Base-by-base conservation (phyloP, 2,329 filamentous ascomycete genomes). In the Tolypocladium nubicola region DNA sequence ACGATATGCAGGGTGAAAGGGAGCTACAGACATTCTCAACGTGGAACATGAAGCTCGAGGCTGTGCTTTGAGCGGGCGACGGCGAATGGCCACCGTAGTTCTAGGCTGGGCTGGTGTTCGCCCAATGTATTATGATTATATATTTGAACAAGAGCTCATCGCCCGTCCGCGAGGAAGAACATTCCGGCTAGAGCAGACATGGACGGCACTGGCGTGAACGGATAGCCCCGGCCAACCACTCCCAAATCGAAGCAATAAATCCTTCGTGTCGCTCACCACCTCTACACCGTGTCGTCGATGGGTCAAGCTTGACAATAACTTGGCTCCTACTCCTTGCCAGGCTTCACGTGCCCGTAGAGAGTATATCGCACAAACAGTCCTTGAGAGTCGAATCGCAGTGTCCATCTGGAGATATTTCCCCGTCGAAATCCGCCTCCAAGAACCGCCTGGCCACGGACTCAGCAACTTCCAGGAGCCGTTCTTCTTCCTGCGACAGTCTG, bases 401-500 rank as follows among this genome's bases (percentile, higher is more conserved):
- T 8, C n/a, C 40, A 19, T 38, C 14, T 14, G 4, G 21, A 11
- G 37, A 4, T 4, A n/a, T 37, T 1, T 33, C 30, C 9, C 13
- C 37, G 7, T 23, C 52, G 55, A 71, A 64, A 14, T 62, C 58
- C 26, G 60, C 54, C n/a, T 61, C 45, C 3, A 88, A 67, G 61
- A 89, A 88, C 7, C 68, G 68, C 52, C 85, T 78, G n/a, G 83
- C 82, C 50, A 81, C 74, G 13, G 61, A 65, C 65, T 88, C 84
- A 30, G 91, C 90, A 61, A 81, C 74, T 63, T 85, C 79, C n/a
- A 97, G 75, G 41, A 82, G 80, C n/a, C 73, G 70, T 55, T 79
- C 77, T 65, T 96, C 90, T 4, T 76, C 74, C 0, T 76, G 73
- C 0, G 85, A 84, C 61, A 95, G 74, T 50, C 78, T 79, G 5